These are phyloP conservation scores for Fistulinella prunicolor DNA, from an alignment of 768 basidiomycete genomes.

Conservation along the genomic window DNA sequence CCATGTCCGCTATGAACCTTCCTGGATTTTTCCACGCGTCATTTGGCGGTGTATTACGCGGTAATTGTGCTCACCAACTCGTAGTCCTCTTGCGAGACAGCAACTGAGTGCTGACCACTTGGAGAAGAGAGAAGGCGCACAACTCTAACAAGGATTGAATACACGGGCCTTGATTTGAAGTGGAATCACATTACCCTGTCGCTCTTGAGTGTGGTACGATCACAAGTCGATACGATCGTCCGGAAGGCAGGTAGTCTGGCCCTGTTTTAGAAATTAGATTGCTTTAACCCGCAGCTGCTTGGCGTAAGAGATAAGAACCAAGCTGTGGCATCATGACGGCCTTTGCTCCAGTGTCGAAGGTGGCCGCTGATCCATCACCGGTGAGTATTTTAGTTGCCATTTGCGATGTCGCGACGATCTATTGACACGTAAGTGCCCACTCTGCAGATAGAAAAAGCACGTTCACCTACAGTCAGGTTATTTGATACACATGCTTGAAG, in stretches of 20 bases:
- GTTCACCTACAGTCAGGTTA: constrained; percentile 46
- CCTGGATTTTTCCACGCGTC: constrained; percentile 12
- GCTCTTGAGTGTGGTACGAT: constrained; percentile 40
- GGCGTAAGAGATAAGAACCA: constrained; percentile 37
- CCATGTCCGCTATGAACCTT: constrained; percentile 26
- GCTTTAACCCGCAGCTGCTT: constrained; percentile 5
- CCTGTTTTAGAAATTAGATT: constrained; percentile 19
- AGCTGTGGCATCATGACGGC: constrained; percentile 67
- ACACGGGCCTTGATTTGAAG: constrained; percentile 6
- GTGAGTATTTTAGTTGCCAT: constrained; percentile 66
- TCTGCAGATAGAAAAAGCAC: not conserved
- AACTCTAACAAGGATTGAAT: constrained; percentile 29
- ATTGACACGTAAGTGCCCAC: constrained; percentile 6
- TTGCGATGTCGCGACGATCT: constrained; percentile 64
- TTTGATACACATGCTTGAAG: constrained; percentile 46
- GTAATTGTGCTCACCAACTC: constrained; percentile 26
- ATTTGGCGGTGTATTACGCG: constrained; percentile 9
- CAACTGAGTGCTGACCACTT: constrained; percentile 13
- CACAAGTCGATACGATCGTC: constrained; percentile 42
- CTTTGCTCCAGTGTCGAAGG: constrained; percentile 59
- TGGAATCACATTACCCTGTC: constrained; percentile 37
- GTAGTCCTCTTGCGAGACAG: constrained; percentile 22
- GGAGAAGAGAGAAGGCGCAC: constrained; percentile 42
- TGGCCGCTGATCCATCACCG: constrained; percentile 61
- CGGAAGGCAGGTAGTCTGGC: constrained; percentile 40